phyloP scores from a whole-genome alignment of 441 rosid species.

The Aleurites moluccanus region DNA sequence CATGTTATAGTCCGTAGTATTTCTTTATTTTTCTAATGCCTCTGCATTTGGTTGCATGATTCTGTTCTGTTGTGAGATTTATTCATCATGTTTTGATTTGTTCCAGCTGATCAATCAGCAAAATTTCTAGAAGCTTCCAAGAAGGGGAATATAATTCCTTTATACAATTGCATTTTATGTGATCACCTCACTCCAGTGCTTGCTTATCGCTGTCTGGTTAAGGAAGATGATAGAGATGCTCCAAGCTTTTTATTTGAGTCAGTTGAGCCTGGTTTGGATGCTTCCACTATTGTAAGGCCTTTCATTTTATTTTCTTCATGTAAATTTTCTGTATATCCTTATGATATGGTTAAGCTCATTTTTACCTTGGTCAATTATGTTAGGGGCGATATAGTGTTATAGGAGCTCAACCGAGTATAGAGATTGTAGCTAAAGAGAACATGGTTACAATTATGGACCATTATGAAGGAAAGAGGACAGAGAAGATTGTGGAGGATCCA shows the following conservation, averaged over 20 bases:
- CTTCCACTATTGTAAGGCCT: constrained; percentile 57
- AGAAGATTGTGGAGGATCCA: constrained; percentile 84
- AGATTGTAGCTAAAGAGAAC: constrained; percentile 80
- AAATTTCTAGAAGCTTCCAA: constrained; percentile 68
- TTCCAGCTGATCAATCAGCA: constrained; percentile 48
- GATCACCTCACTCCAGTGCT: constrained; percentile 92
- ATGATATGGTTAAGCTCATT: background rate
- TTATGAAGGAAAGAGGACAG: constrained; percentile 53
- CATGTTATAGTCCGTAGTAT: background rate
- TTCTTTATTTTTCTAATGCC: too few species aligned
- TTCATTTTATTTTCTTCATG: constrained; percentile 1
- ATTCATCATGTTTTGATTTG: constrained; percentile 1
- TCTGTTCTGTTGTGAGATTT: background rate
- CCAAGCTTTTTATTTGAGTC: constrained; percentile 95
- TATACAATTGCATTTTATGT: constrained; percentile 67
- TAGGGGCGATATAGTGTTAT: constrained; percentile 89
- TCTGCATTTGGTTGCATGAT: background rate
- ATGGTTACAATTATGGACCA: constrained; percentile 83
- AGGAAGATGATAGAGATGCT: constrained; percentile 95
- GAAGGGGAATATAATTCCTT: constrained; percentile 75
- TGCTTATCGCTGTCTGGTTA: constrained; percentile 83
- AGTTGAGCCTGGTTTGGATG: constrained; percentile 72
- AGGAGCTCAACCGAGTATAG: constrained; percentile 93
- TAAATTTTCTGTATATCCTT: background rate
- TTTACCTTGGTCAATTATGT: constrained; percentile 8